Evolutionary conservation across 768 basidiomycete species (phyloP), one percentile per base, ranked within the genome.

Genomic region (Phanerodontia chrysosporium): DNA sequence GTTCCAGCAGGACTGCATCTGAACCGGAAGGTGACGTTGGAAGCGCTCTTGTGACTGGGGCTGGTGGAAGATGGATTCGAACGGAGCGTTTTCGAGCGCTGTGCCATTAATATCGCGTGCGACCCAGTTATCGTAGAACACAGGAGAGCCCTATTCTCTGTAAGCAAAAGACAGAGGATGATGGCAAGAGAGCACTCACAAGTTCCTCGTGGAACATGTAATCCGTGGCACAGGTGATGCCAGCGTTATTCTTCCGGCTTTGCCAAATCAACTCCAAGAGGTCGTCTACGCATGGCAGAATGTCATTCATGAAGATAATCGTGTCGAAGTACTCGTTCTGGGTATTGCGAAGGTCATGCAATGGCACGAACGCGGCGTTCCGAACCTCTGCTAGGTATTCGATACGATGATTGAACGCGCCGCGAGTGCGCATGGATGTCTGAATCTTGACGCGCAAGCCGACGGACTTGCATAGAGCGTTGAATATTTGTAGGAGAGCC

Each of bases 301-400:
- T 89, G 73, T 99, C 97, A 82, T 99, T 99, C 95, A 98, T 98
- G 81, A 99, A 99, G 60, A 98, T 78, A 76, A 99, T 91, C 36
- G 89, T 85, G 76, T 99, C 96, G 65, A 98, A 99, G 66, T 92
- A 88, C 74, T 98, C 96, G 70, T 90, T 90, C 70, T 95, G 87
- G 25, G 87, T 76, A 70, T 97, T 95, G 42, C 97, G 82, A 36
- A 97, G 82, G 68, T 98, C 97, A 75, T 96, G 90, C 24, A 98
- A 78, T 1, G 97, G 97, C 1, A 91, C 94, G 71, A 99, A 91
- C 14, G 97, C 97, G 27, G 93, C 89, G 72, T 99, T 98, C 60
- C 97, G 90, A n/a, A 99, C 96, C 70, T 99, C 96, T n/a, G 97
- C 97, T 54, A 99, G 87, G 76, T 99, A 99, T 74, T 99, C 97